Base-by-base conservation (phyloP, 2,329 filamentous ascomycete genomes). In the Trichoderma afroharzianum region DNA sequence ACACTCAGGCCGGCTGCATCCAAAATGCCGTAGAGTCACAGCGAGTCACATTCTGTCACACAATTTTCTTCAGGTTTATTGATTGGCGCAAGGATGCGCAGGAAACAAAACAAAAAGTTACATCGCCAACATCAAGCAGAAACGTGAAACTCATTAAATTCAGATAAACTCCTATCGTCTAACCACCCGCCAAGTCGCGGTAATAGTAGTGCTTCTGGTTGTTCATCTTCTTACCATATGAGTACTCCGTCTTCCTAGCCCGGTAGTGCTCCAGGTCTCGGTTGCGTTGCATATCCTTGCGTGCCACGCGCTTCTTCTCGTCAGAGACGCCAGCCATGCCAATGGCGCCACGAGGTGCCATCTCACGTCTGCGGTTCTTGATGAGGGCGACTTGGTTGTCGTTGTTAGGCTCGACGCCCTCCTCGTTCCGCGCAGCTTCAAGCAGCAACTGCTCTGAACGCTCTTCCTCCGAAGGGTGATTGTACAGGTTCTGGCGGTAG, bases 401-500 rank as follows among this genome's bases (percentile, higher is more conserved):
- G 18, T 74, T 74, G 63, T 79, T 77, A 8, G 78, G 78, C 9
- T 85, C 84, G 14, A 76, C 80, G 43, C 82, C 82, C 9, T 76
- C 80, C 33, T 82, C 82, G 14, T 75, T 72, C 33, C 73, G 72
- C 9, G 79, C 78, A 4, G 75, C 80, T 73, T 91, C 87, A 71
- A 93, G 88, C 6, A 89, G 87, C 72, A 91, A 85, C 76, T 89
- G 90, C 75, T 91, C 87, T 71, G 88, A 86, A 68, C 93, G 91
- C 82, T 97, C 94, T 72, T 92, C 92, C 0, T 90, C 84, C 3
- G 92, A 91, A 2, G 94, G 94, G 80, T 97, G 92, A 80, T 90
- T 93, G 81, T 92, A 90, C 57, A 99, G 86, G 82, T 98, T 98
- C 83, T 99, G 96, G 72, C 93, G 91, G 84, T 91, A 99, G 83